phyloP scores from a whole-genome alignment of 352 stramenopile genomes.

The Phytophthora boehmeriae region DNA sequence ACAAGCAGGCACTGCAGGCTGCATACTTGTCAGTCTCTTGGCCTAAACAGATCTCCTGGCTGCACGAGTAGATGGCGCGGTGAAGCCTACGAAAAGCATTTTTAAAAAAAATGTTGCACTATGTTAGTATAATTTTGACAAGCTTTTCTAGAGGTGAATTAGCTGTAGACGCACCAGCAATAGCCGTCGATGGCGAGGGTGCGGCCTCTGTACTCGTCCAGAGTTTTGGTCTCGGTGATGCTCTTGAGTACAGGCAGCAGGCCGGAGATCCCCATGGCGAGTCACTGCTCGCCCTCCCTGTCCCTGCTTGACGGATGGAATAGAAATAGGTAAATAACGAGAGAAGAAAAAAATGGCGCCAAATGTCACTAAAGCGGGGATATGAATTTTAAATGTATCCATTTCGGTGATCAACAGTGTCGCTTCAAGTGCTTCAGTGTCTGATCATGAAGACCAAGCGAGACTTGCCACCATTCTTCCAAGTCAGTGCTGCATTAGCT shows the following conservation, averaged over 20 bases:
- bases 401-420: constrained; percentile 11
- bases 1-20: background rate
- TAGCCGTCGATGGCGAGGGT: constrained; percentile 85
- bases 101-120: background rate
- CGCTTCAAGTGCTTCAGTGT: background rate
- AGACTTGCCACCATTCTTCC: constrained; percentile 41
- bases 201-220: constrained; percentile 59
- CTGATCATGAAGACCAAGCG: constrained; percentile 16
- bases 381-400: constrained; percentile 7
- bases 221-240: constrained; percentile 64
- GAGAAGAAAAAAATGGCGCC: constrained; percentile 37
- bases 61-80: constrained; percentile 77
- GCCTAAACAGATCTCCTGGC: constrained; percentile 71
- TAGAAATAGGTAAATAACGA: too few species aligned
- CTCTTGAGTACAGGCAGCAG: constrained; percentile 77
- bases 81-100: constrained; percentile 57
- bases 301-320: constrained; percentile 31
- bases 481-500: constrained; percentile 44
- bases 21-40: constrained; percentile 75
- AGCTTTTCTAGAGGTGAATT: background rate
- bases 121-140: background rate
- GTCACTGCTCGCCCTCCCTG: background rate
- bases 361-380: constrained; percentile 23
- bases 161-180: constrained; percentile 59
- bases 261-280: constrained; percentile 61